Evolutionary conservation across 352 stramenopile genomes (phyloP).

Genomic region (Elongisporangium prolatum): DNA sequence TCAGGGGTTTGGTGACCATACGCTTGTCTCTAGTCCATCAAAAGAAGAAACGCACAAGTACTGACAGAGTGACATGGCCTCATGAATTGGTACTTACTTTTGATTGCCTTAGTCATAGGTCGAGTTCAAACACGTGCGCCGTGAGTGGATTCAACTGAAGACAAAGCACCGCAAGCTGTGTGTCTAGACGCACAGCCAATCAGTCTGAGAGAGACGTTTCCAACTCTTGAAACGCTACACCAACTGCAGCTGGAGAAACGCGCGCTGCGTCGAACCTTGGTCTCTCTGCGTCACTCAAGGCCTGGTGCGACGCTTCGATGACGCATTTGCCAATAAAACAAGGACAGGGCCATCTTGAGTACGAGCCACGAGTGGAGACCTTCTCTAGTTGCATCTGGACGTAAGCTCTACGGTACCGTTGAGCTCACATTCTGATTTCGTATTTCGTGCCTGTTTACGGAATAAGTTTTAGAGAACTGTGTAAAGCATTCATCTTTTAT

Average conservation of each 20-base stretch:
- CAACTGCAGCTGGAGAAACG: slow-evolving; percentile 20
- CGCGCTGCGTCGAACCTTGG: slow-evolving; percentile 14
- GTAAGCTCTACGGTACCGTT: too few species aligned
- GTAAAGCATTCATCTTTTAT: too few species aligned
- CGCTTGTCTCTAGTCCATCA: slow-evolving; percentile 12
- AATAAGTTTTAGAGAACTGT: too few species aligned
- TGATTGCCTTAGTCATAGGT: slow-evolving; percentile 10
- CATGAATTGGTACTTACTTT: neutral
- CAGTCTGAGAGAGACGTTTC: neutral
- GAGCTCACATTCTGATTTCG: too few species aligned
- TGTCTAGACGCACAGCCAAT: neutral
- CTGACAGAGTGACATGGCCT: slow-evolving; percentile 3
- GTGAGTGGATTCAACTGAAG: slow-evolving; percentile 25
- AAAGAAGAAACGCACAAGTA: slow-evolving; percentile 33
- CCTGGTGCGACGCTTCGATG: slow-evolving; percentile 19
- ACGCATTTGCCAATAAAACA: slow-evolving; percentile 33
- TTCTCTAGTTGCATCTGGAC: too few species aligned
- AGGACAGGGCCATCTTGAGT: slow-evolving; percentile 13
- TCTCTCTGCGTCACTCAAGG: slow-evolving; percentile 18
- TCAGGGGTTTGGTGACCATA: too few species aligned
- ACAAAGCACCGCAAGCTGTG: slow-evolving; percentile 17
- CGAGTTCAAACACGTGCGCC: slow-evolving; percentile 21
- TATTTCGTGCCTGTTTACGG: too few species aligned
- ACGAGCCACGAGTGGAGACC: slow-evolving; percentile 29
- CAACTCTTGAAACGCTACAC: slow-evolving; percentile 10